Percentiles rank a stretch among this genome's conserved stretches.
These are phyloP conservation scores for Lichtheimia ornata DNA, from an alignment of 371 early-diverging fungal genomes.

Conservation along the genomic window DNA sequence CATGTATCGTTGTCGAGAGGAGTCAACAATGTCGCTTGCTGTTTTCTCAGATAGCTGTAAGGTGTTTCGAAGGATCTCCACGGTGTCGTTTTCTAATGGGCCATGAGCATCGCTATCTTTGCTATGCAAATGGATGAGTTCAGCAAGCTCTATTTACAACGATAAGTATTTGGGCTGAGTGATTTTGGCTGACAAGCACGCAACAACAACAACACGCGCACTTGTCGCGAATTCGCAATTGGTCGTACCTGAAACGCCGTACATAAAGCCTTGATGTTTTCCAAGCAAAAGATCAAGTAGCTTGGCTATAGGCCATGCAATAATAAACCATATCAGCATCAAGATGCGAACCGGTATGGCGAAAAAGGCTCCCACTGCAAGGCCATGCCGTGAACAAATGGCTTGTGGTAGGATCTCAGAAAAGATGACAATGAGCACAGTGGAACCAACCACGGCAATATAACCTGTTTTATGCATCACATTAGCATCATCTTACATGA, in stretches of 20 bases:
- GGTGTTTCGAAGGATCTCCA: constrained; percentile 57
- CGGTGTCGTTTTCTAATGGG: constrained; percentile 35
- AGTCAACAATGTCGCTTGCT: constrained; percentile 1
- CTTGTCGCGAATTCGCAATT: not conserved
- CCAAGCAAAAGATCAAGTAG: constrained; percentile 80
- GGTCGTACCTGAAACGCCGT: constrained; percentile 57
- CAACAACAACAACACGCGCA: not conserved
- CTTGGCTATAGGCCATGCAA: constrained; percentile 81
- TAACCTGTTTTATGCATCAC: constrained; percentile 42
- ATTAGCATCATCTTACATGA: not conserved
- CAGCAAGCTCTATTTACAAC: constrained; percentile 61
- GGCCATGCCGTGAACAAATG: constrained; percentile 77
- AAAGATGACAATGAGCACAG: constrained; percentile 77
- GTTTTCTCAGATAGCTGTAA: constrained; percentile 66
- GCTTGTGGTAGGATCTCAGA: constrained; percentile 91
- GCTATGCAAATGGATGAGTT: constrained; percentile 72
- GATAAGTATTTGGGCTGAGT: not conserved
- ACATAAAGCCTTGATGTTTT: constrained; percentile 65
- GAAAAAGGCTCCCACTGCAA: constrained; percentile 80
- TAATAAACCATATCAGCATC: constrained; percentile 63
- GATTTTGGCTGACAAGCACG: not conserved
- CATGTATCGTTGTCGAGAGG: constrained; percentile 40
- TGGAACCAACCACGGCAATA: constrained; percentile 76
- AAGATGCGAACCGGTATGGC: constrained; percentile 71
- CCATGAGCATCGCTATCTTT: constrained; percentile 49